Evolutionary conservation across 805 yeast genomes (phyloP).

Genomic region (Candida morakotiae): DNA sequence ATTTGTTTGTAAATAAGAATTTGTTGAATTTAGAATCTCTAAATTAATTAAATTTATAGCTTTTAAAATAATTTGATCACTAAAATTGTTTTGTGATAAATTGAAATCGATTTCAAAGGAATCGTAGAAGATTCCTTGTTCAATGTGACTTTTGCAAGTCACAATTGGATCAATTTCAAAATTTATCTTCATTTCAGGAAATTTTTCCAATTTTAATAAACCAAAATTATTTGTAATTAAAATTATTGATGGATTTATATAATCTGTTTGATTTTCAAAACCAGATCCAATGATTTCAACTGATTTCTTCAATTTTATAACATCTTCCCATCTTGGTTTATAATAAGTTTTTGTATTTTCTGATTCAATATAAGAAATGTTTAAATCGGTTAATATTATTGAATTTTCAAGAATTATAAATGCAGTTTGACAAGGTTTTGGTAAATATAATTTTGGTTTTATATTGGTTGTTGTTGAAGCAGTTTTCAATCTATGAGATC

Average conservation of each 20-base stretch:
- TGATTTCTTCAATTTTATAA: slow-evolving; percentile 51
- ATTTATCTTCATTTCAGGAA: slow-evolving; percentile 11
- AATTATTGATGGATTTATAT: slow-evolving; percentile 42
- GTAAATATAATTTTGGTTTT: slow-evolving; percentile 51
- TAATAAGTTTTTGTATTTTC: slow-evolving; percentile 19
- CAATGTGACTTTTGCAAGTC: slow-evolving; percentile 70
- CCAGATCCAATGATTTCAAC: slow-evolving; percentile 59
- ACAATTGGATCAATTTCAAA: slow-evolving; percentile 16
- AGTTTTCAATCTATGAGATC: slow-evolving; percentile 59
- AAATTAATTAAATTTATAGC: slow-evolving; percentile 47
- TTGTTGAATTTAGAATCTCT: slow-evolving; percentile 55
- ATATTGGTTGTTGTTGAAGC: slow-evolving; percentile 8
- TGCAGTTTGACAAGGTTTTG: slow-evolving; percentile 56
- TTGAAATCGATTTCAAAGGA: slow-evolving; percentile 44
- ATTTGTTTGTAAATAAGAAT: slow-evolving; percentile 53
- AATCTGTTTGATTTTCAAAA: slow-evolving; percentile 35
- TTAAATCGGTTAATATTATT: slow-evolving; percentile 62
- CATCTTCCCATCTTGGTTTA: slow-evolving; percentile 76
- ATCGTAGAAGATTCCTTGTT: slow-evolving; percentile 75
- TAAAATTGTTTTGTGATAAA: slow-evolving; percentile 25
- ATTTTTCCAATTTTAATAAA: slow-evolving; percentile 55
- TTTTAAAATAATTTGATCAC: slow-evolving; percentile 13
- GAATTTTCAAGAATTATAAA: slow-evolving; percentile 58
- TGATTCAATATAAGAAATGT: slow-evolving; percentile 26
- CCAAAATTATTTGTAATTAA: slow-evolving; percentile 55